A percentile compares a stretch with the other conserved stretches of the same genome.
phyloP scores from a whole-genome alignment of 1,139 yeast genomes.

The Wickerhamomyces sp. region DNA sequence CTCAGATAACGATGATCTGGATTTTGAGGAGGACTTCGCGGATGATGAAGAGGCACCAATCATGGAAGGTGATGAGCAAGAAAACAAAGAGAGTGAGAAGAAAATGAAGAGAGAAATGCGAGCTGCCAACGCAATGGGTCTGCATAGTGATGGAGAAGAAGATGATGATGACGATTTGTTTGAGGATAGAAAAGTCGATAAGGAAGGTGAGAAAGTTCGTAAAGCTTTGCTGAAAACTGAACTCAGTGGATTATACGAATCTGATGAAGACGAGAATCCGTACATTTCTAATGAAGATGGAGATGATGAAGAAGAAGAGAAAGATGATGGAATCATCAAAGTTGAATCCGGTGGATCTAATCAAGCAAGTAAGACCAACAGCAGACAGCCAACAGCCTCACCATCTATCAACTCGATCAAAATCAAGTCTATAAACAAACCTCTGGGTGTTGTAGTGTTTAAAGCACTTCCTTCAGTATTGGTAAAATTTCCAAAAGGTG shows the following conservation, averaged over 20 bases:
- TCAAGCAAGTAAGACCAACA: constrained; percentile 29
- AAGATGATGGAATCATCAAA: constrained; percentile 24
- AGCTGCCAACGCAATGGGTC: constrained; percentile 71
- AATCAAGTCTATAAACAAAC: constrained; percentile 17
- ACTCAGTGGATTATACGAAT: constrained; percentile 83
- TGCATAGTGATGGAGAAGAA: constrained; percentile 55
- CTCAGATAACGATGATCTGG: constrained; percentile 87
- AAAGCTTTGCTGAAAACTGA: constrained; percentile 84
- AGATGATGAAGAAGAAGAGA: constrained; percentile 48
- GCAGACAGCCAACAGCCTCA: constrained; percentile 23
- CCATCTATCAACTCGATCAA: constrained; percentile 15
- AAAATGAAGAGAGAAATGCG: constrained; percentile 89
- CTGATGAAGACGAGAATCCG: constrained; percentile 82
- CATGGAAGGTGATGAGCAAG: constrained; percentile 95
- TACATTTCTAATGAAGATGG: constrained; percentile 70
- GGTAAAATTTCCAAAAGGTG: constrained; percentile 68
- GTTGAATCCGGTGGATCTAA: constrained; percentile 37
- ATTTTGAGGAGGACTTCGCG: constrained; percentile 94
- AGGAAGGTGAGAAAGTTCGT: constrained; percentile 83
- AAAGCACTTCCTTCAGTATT: constrained; percentile 61
- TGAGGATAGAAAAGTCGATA: constrained; percentile 76
- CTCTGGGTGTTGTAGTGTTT: constrained; percentile 55
- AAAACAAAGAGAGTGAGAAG: constrained; percentile 82
- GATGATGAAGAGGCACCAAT: constrained; percentile 99
- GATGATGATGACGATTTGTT: constrained; percentile 51